Evolutionary conservation across 805 yeast species (phyloP).

Genomic region (fission yeast (Schizosaccharomyces pombe)): ASM294v3 CU329670.1:2229001-2229500

Average conservation of each 20-base stretch:
- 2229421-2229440: not conserved
- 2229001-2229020: slow-evolving; percentile 22
- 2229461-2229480: slow-evolving; percentile 5
- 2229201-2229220: slow-evolving; percentile 93
- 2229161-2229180: slow-evolving; percentile 51
- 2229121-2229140: slow-evolving; percentile 39
- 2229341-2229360: slow-evolving; percentile 42
- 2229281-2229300: slow-evolving; percentile 49
- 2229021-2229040: slow-evolving; percentile 67
- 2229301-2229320: slow-evolving; percentile 79
- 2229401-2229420: not conserved
- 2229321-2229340: slow-evolving; percentile 50
- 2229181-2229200: slow-evolving; percentile 61
- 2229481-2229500: slow-evolving; percentile 7
- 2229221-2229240: slow-evolving; percentile 41
- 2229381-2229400: not conserved
- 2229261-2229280: slow-evolving; percentile 20
- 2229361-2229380: slow-evolving; percentile 19
- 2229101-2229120: slow-evolving; percentile 78
- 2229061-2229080: slow-evolving; percentile 64
- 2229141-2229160: slow-evolving; percentile 37
- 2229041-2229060: slow-evolving; percentile 89
- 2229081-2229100: slow-evolving; percentile 60
- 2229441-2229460: not conserved
- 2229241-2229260: slow-evolving; percentile 43